phyloP scores from a whole-genome alignment of 345 rosid species.

The Bretschneidera sinensis region DNA sequence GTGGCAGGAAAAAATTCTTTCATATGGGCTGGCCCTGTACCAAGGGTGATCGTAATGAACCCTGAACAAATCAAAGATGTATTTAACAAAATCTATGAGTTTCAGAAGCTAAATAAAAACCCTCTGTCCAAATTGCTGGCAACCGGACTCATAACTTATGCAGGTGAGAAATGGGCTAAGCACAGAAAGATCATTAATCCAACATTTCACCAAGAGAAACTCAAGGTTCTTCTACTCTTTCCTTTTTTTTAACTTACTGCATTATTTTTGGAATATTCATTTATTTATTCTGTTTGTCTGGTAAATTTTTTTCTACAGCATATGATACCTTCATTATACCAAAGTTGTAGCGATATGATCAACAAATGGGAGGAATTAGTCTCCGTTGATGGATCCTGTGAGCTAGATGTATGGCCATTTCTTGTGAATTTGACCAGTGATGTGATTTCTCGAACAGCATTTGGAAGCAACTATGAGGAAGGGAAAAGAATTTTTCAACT shows the following conservation, averaged over 20 bases:
- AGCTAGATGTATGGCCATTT: conserved; percentile 38
- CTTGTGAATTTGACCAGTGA: conserved; percentile 29
- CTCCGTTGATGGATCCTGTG: conserved; percentile 17
- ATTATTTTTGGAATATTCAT: background rate
- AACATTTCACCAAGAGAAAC: conserved; percentile 34
- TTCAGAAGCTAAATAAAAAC: conserved; percentile 9
- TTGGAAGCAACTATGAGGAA: conserved; percentile 37
- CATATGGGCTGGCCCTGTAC: conserved; percentile 28
- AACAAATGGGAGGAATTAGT: conserved; percentile 24
- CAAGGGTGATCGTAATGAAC: conserved; percentile 23
- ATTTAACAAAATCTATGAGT: conserved; percentile 18
- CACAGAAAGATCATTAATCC: conserved; percentile 40
- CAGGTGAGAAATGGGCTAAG: conserved; percentile 39
- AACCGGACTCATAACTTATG: conserved; percentile 7
- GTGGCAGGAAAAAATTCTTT: conserved; percentile 27
- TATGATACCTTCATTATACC: conserved; percentile 26
- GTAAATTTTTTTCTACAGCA: background rate
- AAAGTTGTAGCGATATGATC: conserved; percentile 25
- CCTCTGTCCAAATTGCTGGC: conserved; percentile 4
- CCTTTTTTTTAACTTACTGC: background rate
- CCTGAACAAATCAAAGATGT: conserved; percentile 26
- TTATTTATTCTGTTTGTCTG: too few relatives aligned
- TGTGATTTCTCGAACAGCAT: conserved; percentile 42
- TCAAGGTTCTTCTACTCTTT: conserved; percentile 24
- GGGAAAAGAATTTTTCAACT: conserved; percentile 35